Base-by-base conservation (phyloP, 129 eudicot species). In the Centrapalus pauciflorus region DNA sequence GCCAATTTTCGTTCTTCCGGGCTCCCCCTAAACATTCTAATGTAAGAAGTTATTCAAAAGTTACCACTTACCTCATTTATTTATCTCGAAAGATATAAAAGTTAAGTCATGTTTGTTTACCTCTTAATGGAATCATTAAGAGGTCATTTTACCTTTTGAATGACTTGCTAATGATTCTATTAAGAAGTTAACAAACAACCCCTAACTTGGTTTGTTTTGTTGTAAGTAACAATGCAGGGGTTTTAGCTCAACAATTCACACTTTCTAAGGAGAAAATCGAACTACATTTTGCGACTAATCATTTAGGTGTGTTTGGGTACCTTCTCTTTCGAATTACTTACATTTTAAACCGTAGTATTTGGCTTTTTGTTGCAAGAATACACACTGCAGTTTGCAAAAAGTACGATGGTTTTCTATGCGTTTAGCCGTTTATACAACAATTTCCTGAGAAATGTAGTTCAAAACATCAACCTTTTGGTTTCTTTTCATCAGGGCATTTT, bases 161-260 rank as follows among this genome's bases (percentile, higher is more conserved):
- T n/a, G n/a, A n/a, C n/a, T n/a, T n/a, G n/a, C n/a, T n/a, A n/a
- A n/a, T n/a, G n/a, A n/a, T n/a, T n/a, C n/a, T n/a, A n/a, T n/a
- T n/a, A n/a, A n/a, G n/a, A n/a, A n/a, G n/a, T n/a, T n/a, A n/a
- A n/a, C n/a, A n/a, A n/a, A n/a, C n/a, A n/a, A n/a, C n/a, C n/a
- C n/a, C n/a, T n/a, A n/a, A n/a, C 49, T n/a, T 21, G 7, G 2
- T 51, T 19, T 50, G 11, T 73, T 50, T 16, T 71, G 67, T 32
- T 71, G 63, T 4, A 43, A 77, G 82, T 57, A 63, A 70, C 23
- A 64, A 77, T 71, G 77, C 82, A 71, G 82, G 82, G 43, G 73
- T 66, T 16, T 48, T 66, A 5, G 48, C 67, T 16, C 68, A 62
- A 21, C 14, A 43, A 0, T 75, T 75, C 68, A 75, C 62, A 45